phyloP scores from a whole-genome alignment of 805 yeast genomes.

The Tetrapisispora nanseiensis region DNA sequence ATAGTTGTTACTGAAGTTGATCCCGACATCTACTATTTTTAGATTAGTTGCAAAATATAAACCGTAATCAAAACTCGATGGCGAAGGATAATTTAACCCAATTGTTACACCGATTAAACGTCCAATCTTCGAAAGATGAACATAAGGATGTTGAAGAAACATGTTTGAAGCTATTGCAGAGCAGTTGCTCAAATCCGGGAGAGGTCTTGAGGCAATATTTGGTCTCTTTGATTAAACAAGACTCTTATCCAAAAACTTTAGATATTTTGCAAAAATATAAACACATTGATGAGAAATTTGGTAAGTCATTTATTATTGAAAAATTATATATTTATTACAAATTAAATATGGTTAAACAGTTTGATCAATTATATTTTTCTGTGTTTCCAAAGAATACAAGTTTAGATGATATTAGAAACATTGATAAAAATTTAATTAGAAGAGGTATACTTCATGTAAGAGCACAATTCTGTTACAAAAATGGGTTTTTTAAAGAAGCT shows the following conservation, averaged over 20 bases:
- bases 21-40: too few species aligned
- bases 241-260: slow-evolving; percentile 46
- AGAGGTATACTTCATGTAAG: slow-evolving; percentile 40
- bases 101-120: slow-evolving; percentile 21
- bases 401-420: slow-evolving; percentile 3
- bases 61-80: slow-evolving; percentile 9
- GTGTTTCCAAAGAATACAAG: slow-evolving; percentile 9
- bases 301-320: slow-evolving; percentile 38
- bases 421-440: slow-evolving; percentile 4
- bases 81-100: slow-evolving; percentile 18
- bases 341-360: slow-evolving; percentile 30
- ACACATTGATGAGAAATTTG: slow-evolving; percentile 30
- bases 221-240: slow-evolving; percentile 56
- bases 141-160: slow-evolving; percentile 22
- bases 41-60: background rate
- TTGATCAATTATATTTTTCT: slow-evolving; percentile 16
- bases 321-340: slow-evolving; percentile 57
- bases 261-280: slow-evolving; percentile 33
- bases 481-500: slow-evolving; percentile 43
- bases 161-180: slow-evolving; percentile 16
- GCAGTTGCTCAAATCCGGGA: slow-evolving; percentile 14
- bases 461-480: slow-evolving; percentile 44
- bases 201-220: slow-evolving; percentile 36
- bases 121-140: slow-evolving; percentile 23
- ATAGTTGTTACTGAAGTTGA: too few species aligned